phyloP scores from a whole-genome alignment of 371 early-diverging fungal species.

The Mucor velutinosus region DNA sequence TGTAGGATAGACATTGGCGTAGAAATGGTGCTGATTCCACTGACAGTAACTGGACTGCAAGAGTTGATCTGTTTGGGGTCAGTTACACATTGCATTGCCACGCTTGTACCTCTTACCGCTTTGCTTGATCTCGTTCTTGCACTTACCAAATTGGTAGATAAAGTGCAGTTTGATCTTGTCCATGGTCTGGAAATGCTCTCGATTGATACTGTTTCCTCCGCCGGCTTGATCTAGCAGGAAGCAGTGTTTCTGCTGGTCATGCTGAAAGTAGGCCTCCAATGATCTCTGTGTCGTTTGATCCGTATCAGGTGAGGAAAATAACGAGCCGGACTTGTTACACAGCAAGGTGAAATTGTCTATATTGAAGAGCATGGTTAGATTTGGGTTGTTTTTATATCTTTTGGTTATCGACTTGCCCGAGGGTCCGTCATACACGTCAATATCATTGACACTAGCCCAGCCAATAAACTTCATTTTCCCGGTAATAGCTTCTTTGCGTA shows the following conservation, averaged over 20 bases:
- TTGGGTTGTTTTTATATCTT: neutral
- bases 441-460: slow-evolving; percentile 26
- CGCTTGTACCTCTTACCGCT: slow-evolving; percentile 4
- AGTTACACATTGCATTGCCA: neutral
- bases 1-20: slow-evolving; percentile 18
- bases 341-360: slow-evolving; percentile 12
- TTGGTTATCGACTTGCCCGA: neutral
- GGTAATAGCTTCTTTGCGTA: slow-evolving; percentile 4
- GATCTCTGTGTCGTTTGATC: slow-evolving; percentile 24
- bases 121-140: slow-evolving; percentile 14
- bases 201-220: slow-evolving; percentile 15
- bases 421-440: slow-evolving; percentile 22
- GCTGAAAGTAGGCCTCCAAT: slow-evolving; percentile 25
- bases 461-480: slow-evolving; percentile 31
- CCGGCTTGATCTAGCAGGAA: slow-evolving; percentile 1
- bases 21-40: slow-evolving; percentile 26
- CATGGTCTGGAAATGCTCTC: slow-evolving; percentile 10
- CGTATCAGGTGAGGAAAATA: slow-evolving; percentile 11
- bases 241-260: slow-evolving; percentile 12
- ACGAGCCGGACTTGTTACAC: slow-evolving; percentile 10
- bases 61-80: slow-evolving; percentile 4
- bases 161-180: slow-evolving; percentile 11
- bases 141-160: slow-evolving; percentile 23
- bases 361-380: neutral
- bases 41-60: slow-evolving; percentile 15